phyloP scores from a whole-genome alignment of 139 green algal genomes.

The Chlorella sp. region DNA sequence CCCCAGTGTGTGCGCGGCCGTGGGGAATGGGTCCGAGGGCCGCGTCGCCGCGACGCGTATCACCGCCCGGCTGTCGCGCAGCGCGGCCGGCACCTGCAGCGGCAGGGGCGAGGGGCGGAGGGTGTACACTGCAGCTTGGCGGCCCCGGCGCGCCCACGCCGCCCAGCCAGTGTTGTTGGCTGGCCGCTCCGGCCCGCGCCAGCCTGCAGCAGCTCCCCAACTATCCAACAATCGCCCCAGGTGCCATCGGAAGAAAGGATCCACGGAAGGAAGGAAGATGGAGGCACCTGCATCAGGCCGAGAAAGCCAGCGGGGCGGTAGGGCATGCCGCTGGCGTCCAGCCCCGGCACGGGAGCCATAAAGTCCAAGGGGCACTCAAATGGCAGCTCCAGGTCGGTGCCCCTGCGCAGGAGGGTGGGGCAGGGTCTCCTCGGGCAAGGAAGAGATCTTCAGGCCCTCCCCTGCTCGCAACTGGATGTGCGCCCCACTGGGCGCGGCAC shows the following conservation, averaged over 20 bases:
- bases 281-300: not conserved
- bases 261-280: not conserved
- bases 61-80: not conserved
- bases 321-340: not conserved
- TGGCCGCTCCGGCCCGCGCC: not conserved
- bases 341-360: not conserved
- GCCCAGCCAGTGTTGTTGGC: too few species aligned
- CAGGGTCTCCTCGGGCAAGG: too few species aligned
- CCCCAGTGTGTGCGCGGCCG: not conserved
- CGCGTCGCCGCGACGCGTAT: not conserved
- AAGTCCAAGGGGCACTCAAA: slow-evolving; percentile 19
- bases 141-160: too few species aligned
- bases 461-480: too few species aligned
- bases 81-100: not conserved
- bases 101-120: not conserved
- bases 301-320: slow-evolving; percentile 13
- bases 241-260: not conserved
- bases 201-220: not conserved
- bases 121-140: too few species aligned
- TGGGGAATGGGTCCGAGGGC: not conserved
- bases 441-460: too few species aligned
- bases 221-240: too few species aligned
- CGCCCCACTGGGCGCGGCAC: too few species aligned
- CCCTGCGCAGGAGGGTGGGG: too few species aligned
- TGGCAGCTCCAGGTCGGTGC: not conserved